These are phyloP conservation scores for Lanmaoa pseudosensibilis DNA, from an alignment of 768 basidiomycete genomes.

Conservation along the genomic window DNA sequence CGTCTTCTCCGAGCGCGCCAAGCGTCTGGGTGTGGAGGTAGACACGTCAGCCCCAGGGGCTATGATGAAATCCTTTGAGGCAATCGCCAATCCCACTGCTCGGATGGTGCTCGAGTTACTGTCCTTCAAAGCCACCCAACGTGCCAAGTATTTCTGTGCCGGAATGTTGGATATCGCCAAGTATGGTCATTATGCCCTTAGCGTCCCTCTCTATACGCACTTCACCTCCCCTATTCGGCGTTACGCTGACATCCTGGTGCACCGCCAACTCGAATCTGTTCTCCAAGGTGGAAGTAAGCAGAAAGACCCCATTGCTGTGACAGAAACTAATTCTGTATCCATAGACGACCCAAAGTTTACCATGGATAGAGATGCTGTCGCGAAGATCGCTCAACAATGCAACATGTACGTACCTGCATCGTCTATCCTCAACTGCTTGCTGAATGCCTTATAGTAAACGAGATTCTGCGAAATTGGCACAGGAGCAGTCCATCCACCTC, in stretches of 20 bases:
- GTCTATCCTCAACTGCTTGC: neutral
- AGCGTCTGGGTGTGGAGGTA: conserved; percentile 78
- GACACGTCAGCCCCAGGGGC: conserved; percentile 77
- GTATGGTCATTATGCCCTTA: conserved; percentile 91
- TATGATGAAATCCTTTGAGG: conserved; percentile 82
- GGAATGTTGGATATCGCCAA: conserved; percentile 99
- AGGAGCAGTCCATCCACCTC: conserved; percentile 94
- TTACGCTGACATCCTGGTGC: conserved; percentile 92
- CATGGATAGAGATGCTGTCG: conserved; percentile 97
- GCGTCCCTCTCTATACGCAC: conserved; percentile 88
- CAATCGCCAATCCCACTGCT: conserved; percentile 69
- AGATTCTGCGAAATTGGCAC: conserved; percentile 87
- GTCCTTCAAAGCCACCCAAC: conserved; percentile 87
- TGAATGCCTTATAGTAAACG: conserved; percentile 59
- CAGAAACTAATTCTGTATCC: conserved; percentile 4
- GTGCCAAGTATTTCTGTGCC: conserved; percentile 97
- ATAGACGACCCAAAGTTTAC: conserved; percentile 83
- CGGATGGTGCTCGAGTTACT: conserved; percentile 80
- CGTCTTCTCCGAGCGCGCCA: conserved; percentile 76
- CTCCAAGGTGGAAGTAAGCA: conserved; percentile 66
- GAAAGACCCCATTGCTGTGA: neutral
- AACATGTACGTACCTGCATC: conserved; percentile 68
- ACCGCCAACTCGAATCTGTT: conserved; percentile 93
- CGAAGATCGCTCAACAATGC: conserved; percentile 97
- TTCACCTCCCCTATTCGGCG: conserved; percentile 92